These are phyloP conservation scores for Magnaporthiopsis poae DNA, from an alignment of 2,329 filamentous ascomycete species.

Conservation along the genomic window DNA sequence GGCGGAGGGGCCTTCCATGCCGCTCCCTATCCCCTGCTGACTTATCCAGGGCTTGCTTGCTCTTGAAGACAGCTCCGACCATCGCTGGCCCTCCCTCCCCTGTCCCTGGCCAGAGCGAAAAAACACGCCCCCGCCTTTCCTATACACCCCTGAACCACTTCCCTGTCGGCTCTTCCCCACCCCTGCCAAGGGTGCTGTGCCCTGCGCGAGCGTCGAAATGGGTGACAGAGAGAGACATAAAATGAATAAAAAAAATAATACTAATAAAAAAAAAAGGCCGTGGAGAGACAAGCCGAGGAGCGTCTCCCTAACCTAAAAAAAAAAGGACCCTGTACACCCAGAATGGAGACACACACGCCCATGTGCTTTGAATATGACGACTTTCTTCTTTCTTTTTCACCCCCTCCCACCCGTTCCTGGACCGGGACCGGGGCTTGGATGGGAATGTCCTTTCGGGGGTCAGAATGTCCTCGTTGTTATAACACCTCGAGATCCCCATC, in stretches of 20 bases:
- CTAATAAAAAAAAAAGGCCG: background rate
- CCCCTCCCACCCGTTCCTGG: background rate
- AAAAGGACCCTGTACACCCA: background rate
- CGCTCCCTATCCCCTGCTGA: background rate
- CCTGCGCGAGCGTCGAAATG: background rate
- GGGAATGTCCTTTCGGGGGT: background rate
- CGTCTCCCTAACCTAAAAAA: background rate
- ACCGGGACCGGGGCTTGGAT: background rate
- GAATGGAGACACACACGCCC: background rate
- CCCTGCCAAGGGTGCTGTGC: background rate
- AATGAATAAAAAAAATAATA: background rate
- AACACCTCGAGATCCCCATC: background rate
- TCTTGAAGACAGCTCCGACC: background rate
- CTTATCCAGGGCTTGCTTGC: background rate
- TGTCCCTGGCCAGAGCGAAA: background rate
- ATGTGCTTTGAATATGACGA: background rate
- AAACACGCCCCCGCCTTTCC: background rate
- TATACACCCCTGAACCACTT: background rate
- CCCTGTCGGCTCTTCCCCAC: too few relatives aligned
- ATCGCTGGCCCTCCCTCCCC: background rate
- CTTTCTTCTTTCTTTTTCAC: background rate
- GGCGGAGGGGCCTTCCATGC: background rate
- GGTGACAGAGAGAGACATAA: background rate
- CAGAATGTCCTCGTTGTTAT: background rate
- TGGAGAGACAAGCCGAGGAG: background rate